Conservation (phyloP, 2,329 filamentous ascomycete genomes). For the Cryphonectria naterciae region DNA sequence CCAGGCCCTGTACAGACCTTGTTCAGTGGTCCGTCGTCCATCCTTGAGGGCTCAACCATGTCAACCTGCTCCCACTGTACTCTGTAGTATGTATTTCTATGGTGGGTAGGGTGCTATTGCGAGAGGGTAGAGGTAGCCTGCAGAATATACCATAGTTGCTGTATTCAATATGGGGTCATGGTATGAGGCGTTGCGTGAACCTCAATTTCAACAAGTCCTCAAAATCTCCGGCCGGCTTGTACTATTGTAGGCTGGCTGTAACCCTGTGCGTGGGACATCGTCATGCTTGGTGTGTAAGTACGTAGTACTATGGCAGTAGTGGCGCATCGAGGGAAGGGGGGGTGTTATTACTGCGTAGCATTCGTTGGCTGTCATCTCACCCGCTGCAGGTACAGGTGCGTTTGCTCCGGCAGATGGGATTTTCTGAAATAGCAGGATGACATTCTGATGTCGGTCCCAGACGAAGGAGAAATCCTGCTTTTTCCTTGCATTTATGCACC, state of each 20-base stretch:
- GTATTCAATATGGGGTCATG: not conserved
- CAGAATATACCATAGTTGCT: not conserved
- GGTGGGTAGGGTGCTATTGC: not conserved
- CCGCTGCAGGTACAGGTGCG: slow-evolving; percentile 23
- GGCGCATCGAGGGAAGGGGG: not conserved
- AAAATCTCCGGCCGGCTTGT: not conserved
- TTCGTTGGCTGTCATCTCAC: slow-evolving; percentile 1
- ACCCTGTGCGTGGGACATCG: not conserved
- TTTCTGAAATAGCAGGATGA: not conserved
- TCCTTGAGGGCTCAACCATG: not conserved
- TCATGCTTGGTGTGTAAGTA: not conserved
- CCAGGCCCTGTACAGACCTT: not conserved
- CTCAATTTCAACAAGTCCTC: not conserved
- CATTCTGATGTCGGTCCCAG: not conserved
- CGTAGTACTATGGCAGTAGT: not conserved
- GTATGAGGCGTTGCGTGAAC: not conserved
- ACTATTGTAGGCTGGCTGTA: not conserved
- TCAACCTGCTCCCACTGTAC: not conserved
- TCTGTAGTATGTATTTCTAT: not conserved
- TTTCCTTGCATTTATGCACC: not conserved
- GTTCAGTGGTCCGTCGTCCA: not conserved
- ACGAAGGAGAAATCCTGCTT: not conserved
- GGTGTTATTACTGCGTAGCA: not conserved
- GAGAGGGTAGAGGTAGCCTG: not conserved
- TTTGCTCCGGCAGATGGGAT: slow-evolving; percentile 14